A percentile compares a stretch with the other conserved stretches of the same genome.
These are phyloP conservation scores for Erythrobasidium yunnanense DNA, from an alignment of 768 basidiomycete species.

Conservation along the genomic window DNA sequence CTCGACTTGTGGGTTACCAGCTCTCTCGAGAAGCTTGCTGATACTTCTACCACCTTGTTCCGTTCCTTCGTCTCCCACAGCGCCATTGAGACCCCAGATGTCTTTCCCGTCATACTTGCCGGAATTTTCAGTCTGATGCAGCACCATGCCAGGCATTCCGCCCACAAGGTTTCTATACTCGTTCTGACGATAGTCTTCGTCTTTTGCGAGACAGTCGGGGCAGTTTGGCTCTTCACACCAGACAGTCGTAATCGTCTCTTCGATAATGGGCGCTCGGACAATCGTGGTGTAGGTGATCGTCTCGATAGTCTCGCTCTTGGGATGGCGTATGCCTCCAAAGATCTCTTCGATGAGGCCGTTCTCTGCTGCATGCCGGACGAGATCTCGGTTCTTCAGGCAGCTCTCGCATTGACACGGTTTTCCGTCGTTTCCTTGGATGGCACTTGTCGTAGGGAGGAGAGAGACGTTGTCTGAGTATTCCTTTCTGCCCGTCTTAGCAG, in stretches of 20 bases:
- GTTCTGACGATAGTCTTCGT: slow-evolving; percentile 3
- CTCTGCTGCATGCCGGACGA: slow-evolving; percentile 13
- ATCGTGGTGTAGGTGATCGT: slow-evolving; percentile 21
- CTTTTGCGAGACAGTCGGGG: slow-evolving; percentile 5
- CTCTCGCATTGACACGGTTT: slow-evolving; percentile 9
- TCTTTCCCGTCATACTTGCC: not conserved
- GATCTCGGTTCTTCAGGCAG: slow-evolving; percentile 18
- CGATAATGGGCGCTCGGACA: slow-evolving; percentile 19
- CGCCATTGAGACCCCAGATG: not conserved
- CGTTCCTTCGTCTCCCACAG: not conserved
- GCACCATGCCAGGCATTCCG: slow-evolving; percentile 6
- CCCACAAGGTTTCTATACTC: not conserved
- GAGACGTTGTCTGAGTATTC: slow-evolving; percentile 7
- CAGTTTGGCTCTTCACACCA: slow-evolving; percentile 24
- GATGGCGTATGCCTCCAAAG: slow-evolving; percentile 3
- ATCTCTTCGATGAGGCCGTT: slow-evolving; percentile 25
- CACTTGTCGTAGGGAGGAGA: not conserved
- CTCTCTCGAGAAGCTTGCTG: not conserved
- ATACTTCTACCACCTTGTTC: not conserved
- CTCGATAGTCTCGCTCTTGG: slow-evolving; percentile 9
- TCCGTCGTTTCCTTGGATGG: not conserved
- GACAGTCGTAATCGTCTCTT: slow-evolving; percentile 13
- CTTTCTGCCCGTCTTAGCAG: slow-evolving; percentile 5
- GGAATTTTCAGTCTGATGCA: slow-evolving; percentile 9
- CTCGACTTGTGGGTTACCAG: not conserved